Evolutionary conservation across 2,329 filamentous ascomycete genomes (phyloP).

Genomic region (Daldinia eschscholtzii): DNA sequence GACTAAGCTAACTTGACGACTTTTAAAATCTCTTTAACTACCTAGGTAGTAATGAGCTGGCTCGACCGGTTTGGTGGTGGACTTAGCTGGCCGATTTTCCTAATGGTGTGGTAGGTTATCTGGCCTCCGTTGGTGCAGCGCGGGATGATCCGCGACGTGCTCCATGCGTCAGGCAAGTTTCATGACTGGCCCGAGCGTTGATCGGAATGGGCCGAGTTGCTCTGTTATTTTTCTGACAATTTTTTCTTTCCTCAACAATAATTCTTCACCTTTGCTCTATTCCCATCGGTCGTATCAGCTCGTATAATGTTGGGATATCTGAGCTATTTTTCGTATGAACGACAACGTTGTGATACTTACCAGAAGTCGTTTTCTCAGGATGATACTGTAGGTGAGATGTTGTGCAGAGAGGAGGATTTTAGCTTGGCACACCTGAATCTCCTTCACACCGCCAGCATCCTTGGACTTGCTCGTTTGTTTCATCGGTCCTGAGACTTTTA

Average conservation of each 20-base stretch:
- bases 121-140: conserved; percentile 14
- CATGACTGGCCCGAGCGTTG: conserved; percentile 32
- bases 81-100: neutral
- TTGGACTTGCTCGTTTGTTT: conserved; percentile 1
- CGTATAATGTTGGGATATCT: neutral
- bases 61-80: neutral
- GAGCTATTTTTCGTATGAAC: neutral
- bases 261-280: neutral
- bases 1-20: neutral
- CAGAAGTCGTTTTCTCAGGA: neutral
- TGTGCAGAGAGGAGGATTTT: neutral
- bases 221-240: neutral
- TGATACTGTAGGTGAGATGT: conserved; percentile 12
- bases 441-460: conserved; percentile 1
- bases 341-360: neutral
- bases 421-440: neutral
- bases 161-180: conserved; percentile 40
- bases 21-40: neutral
- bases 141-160: conserved; percentile 39
- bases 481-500: neutral
- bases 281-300: neutral
- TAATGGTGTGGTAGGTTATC: conserved; percentile 1
- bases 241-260: neutral
- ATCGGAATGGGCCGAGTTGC: conserved; percentile 30
- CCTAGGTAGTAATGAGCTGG: neutral